Percentiles rank a stretch among this genome's conserved stretches.
phyloP scores from a whole-genome alignment of 202 grass and related monocot species.

The Bolboschoenoplectus hybrid region DNA sequence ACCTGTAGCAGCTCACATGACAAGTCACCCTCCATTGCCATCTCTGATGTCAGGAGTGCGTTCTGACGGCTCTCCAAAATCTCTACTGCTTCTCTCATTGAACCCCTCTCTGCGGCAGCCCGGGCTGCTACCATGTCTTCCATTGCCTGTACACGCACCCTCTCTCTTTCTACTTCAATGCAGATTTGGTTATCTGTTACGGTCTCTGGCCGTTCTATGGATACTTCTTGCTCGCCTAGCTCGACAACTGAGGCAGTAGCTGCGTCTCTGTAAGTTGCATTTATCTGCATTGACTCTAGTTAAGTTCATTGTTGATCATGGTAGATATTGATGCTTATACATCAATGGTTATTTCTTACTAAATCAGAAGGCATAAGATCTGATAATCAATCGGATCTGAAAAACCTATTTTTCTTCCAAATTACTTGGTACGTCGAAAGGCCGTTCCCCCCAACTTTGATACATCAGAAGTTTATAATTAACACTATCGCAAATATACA shows the following conservation, averaged over 20 bases:
- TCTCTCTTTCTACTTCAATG: constrained; percentile 54
- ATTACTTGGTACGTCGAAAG: neutral
- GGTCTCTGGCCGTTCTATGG: constrained; percentile 41
- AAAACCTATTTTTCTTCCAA: neutral
- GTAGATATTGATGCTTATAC: neutral
- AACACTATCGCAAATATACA: neutral
- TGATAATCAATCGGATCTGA: neutral
- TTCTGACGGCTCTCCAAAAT: constrained; percentile 48
- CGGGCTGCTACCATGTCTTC: constrained; percentile 54
- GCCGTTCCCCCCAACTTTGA: neutral
- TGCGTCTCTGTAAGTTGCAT: constrained; percentile 55
- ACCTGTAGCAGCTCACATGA: constrained; percentile 43
- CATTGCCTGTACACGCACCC: constrained; percentile 48
- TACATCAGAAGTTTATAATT: neutral
- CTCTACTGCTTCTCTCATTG: constrained; percentile 47
- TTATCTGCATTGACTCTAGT: constrained; percentile 26
- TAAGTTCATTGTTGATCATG: constrained; percentile 4
- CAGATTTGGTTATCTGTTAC: constrained; percentile 32
- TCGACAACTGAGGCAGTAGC: constrained; percentile 28
- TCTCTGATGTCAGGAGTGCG: constrained; percentile 38
- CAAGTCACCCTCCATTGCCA: constrained; percentile 40
- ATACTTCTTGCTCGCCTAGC: constrained; percentile 43
- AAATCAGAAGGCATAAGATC: constrained; percentile 14
- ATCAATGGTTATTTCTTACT: neutral
- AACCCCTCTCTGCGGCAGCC: constrained; percentile 58